Base-by-base conservation (phyloP, 179 eudicot genomes). In the Silene coronaria region DNA sequence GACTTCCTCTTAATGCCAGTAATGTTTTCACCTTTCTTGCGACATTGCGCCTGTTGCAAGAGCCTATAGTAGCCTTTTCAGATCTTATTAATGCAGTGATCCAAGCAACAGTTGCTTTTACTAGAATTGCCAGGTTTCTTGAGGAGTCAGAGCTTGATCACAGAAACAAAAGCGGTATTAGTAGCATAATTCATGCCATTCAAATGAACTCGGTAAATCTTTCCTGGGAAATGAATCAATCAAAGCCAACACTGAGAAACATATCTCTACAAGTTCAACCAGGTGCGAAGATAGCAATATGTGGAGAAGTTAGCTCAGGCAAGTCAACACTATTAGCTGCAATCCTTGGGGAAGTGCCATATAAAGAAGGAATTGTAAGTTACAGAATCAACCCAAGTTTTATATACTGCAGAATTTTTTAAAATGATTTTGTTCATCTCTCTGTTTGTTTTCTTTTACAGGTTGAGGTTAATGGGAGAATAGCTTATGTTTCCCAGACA, bases 401-500 rank as follows among this genome's bases (percentile, higher is more conserved):
- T 59, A 12, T 62, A 1, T 32, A 34, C n/a, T 12, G 23, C 46
- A 26, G 7, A 30, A 0, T 66, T n/a, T 66, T 51, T 17, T 0
- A 1, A 67, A 17, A 16, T 0, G 19, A 7, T 21, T 21, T 9
- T 42, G 19, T 10, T 19, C 10, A 23, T 48, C 8, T 3, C 5
- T 4, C 21, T 21, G 27, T 38, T 5, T 10, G 5, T 76, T 24
- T 38, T 42, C 63, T 57, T 24, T 45, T 30, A 71, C 77, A 90
- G 96, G 82, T 85, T 80, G 84, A 84, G 80, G 91, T 86, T 51
- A 77, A 78, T 57, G 92, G 92, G 71, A 81, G 73, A 17, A 83
- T 83, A 63, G 92, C 92, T 8, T 90, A 90, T 79, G 96, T 90
- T 34, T 87, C 90, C 34, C 96, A 90, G 75, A 85, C 90, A 28